phyloP scores from a whole-genome alignment of 495 filamentous ascomycete genomes.

The Talaromyces liani region DNA sequence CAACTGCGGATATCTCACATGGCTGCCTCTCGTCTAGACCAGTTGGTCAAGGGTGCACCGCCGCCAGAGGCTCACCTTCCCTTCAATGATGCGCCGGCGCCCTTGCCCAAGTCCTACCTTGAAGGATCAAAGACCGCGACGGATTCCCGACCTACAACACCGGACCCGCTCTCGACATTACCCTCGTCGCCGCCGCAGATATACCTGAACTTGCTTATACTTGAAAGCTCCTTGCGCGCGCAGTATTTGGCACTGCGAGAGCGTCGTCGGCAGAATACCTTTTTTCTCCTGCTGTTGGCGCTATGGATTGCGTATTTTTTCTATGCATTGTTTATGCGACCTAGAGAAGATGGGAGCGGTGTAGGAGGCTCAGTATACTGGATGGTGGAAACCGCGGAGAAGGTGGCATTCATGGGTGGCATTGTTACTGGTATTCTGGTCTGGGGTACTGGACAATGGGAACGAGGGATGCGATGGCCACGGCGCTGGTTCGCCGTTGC shows the following conservation, averaged over 20 bases:
- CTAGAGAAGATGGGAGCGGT: conserved; percentile 81
- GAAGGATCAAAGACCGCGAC: conserved; percentile 15
- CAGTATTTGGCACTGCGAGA: conserved; percentile 88
- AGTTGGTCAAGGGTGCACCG: conserved; percentile 78
- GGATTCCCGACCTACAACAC: conserved; percentile 28
- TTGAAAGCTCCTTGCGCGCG: conserved; percentile 86
- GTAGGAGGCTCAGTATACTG: conserved; percentile 93
- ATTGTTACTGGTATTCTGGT: conserved; percentile 74
- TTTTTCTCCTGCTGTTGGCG: conserved; percentile 74
- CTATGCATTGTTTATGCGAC: conserved; percentile 81
- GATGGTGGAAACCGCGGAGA: conserved; percentile 82
- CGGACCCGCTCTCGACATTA: conserved; percentile 70
- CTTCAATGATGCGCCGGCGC: conserved; percentile 29
- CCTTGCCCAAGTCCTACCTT: conserved; percentile 22
- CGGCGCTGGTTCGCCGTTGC: conserved; percentile 80
- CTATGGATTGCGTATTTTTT: conserved; percentile 76
- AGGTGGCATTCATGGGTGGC: conserved; percentile 81
- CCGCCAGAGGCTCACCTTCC: conserved; percentile 38
- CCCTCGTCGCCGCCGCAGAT: conserved; percentile 95
- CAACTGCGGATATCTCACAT: conserved; percentile 26
- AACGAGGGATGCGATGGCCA: conserved; percentile 90
- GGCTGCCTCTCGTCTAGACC: conserved; percentile 63
- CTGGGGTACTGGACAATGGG: conserved; percentile 93
- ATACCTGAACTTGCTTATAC: conserved; percentile 94
- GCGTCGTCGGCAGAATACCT: conserved; percentile 88